phyloP scores from a whole-genome alignment of 768 basidiomycete genomes.

The Mycena leptocephala region DNA sequence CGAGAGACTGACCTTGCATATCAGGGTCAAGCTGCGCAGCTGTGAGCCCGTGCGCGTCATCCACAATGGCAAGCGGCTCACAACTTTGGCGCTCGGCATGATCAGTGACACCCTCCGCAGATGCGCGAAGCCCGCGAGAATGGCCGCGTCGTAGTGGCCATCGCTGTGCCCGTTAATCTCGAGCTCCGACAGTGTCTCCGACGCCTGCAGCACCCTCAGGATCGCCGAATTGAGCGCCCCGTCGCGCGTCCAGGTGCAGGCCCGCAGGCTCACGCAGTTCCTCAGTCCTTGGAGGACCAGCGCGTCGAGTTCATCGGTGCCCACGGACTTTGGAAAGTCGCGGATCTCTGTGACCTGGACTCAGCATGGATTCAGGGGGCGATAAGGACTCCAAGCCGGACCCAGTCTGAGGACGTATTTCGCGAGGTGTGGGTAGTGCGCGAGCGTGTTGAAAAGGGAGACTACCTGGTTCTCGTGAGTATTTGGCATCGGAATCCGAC shows the following conservation, averaged over 20 bases:
- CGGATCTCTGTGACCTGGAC: conserved; percentile 68
- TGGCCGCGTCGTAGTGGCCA: conserved; percentile 68
- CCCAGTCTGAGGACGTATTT: conserved; percentile 72
- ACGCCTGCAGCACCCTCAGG: conserved; percentile 65
- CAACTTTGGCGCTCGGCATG: conserved; percentile 77
- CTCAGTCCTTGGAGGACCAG: conserved; percentile 66
- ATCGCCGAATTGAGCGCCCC: conserved; percentile 77
- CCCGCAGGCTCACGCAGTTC: conserved; percentile 74
- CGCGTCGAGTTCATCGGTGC: conserved; percentile 50
- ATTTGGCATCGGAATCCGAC: neutral
- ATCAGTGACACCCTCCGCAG: conserved; percentile 77
- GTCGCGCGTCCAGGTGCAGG: conserved; percentile 88
- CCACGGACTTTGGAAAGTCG: conserved; percentile 76
- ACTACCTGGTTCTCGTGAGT: conserved; percentile 63
- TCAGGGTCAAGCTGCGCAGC: conserved; percentile 73
- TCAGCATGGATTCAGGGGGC: neutral
- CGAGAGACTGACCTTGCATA: conserved; percentile 73
- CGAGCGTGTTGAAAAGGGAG: conserved; percentile 75
- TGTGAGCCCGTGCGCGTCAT: conserved; percentile 58
- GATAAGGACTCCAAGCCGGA: conserved; percentile 45
- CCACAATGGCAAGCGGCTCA: conserved; percentile 69
- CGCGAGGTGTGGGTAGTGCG: conserved; percentile 70
- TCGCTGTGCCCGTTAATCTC: conserved; percentile 82
- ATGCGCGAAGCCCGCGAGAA: conserved; percentile 66
- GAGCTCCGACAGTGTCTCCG: conserved; percentile 64